Base-by-base conservation (phyloP, 768 basidiomycete genomes). In the Lanmaoa rubissima region DNA sequence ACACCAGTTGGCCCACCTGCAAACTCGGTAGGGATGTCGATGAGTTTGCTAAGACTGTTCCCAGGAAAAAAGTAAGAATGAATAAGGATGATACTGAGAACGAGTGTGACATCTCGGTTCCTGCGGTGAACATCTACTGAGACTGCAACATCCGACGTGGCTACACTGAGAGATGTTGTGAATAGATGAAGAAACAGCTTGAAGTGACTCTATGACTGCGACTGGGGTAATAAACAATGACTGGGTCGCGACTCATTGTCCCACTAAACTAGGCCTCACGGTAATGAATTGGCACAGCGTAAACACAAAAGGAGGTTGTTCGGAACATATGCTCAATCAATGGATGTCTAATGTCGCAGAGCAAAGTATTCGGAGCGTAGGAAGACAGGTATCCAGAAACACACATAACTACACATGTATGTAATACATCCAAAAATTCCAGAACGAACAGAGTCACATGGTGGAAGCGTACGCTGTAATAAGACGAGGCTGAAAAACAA, bases 331-430 rank as follows among this genome's bases (percentile, higher is more conserved):
- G 35, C 41, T 44, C 24, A 34, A 38, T 36, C n/a, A 53, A 39
- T 39, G 44, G 4, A 35, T 32, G 44, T 54, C 54, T 58, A 48
- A 46, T 58, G 39, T 61, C 44, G 50, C 47, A 57, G 49, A 44
- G 48, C 21, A 61, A 56, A 60, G 61, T 19, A 54, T 50, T 60
- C 51, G 13, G 43, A 55, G 32, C 44, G 48, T 68, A 72, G 66
- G 61, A 65, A 64, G 57, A 73, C 73, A 74, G 64, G 63, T 68
- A 67, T 73, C 67, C 71, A 66, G 69, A 68, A 62, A 73, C 66
- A 72, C 56, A 68, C 71, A 72, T 65, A 74, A 73, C 69, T 72
- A 74, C 69, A 72, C 57, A 52, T 52, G 61, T 71, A 62, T 52
- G 62, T 71, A 62, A 71, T 72, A 72, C 71, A 72, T 73, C 67